Conservation (phyloP, 2,329 filamentous ascomycete genomes). For the Catunica adiposa region DNA sequence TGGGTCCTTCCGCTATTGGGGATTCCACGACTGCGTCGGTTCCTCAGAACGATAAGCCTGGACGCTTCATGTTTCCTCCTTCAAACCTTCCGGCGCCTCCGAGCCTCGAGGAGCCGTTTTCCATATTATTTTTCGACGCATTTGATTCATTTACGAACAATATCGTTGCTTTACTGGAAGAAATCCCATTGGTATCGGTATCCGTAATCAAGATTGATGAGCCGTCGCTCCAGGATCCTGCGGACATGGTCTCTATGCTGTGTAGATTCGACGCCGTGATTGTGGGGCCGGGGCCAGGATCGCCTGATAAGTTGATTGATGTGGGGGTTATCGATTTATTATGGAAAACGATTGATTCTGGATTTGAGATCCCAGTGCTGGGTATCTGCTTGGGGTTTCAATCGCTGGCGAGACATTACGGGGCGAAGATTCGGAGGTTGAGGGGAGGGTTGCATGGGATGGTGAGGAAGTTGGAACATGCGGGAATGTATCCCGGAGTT, state of each 20-base stretch:
- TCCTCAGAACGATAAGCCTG: too few relatives aligned
- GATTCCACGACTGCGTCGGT: too few relatives aligned
- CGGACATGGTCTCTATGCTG: conserved; percentile 21
- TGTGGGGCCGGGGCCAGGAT: conserved; percentile 78
- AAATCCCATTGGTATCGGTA: conserved; percentile 50
- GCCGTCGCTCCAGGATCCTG: conserved; percentile 26
- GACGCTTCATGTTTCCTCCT: neutral
- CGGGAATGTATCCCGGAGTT: neutral
- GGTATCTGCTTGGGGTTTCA: conserved; percentile 87
- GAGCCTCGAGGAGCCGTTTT: conserved; percentile 20
- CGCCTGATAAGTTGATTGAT: conserved; percentile 54
- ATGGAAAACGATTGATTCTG: conserved; percentile 35
- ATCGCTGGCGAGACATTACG: conserved; percentile 54
- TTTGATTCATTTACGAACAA: conserved; percentile 97
- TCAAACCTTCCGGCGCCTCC: neutral
- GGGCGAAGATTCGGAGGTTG: conserved; percentile 48
- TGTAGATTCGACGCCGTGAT: conserved; percentile 65
- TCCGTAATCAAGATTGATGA: conserved; percentile 52
- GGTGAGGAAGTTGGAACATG: conserved; percentile 49
- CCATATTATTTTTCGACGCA: conserved; percentile 79
- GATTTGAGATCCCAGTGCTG: conserved; percentile 47
- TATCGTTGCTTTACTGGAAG: conserved; percentile 66
- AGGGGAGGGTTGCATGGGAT: conserved; percentile 68
- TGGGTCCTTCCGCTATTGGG: too few relatives aligned
- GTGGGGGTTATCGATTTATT: conserved; percentile 66